Conservation (phyloP, 768 basidiomycete genomes). For the Mrakia gelida region DNA sequence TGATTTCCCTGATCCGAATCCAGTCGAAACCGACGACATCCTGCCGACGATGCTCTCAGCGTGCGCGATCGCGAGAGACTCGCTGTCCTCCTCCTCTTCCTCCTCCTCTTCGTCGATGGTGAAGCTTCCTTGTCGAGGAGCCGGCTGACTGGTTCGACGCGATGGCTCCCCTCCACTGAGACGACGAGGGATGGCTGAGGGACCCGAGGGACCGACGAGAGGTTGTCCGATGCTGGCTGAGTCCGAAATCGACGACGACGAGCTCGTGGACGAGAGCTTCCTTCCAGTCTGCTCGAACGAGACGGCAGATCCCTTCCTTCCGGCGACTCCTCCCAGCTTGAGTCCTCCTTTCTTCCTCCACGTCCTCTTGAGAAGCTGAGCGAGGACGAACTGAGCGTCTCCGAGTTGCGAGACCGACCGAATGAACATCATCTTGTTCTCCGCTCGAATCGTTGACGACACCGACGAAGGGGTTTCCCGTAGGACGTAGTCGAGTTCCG, state of each 20-base stretch:
- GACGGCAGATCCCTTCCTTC: constrained; percentile 1
- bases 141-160: background rate
- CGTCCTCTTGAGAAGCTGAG: constrained; percentile 29
- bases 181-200: background rate
- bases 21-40: background rate
- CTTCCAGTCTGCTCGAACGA: constrained; percentile 4
- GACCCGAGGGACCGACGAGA: background rate
- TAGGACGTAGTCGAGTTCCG: background rate
- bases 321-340: background rate
- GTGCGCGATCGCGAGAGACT: background rate
- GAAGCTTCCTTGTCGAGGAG: constrained; percentile 18
- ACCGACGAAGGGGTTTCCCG: background rate
- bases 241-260: background rate
- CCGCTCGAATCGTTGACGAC: background rate
- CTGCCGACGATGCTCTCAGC: background rate
- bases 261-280: background rate
- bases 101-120: constrained; percentile 17
- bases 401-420: constrained; percentile 21
- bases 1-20: constrained; percentile 6
- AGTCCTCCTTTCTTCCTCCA: constrained; percentile 21
- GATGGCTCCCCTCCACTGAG: constrained; percentile 6
- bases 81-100: constrained; percentile 14
- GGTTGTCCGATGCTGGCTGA: background rate
- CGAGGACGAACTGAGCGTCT: constrained; percentile 27
- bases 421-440: constrained; percentile 11